phyloP scores from a whole-genome alignment of 306 rosid species.

The Bauhinia variegata region DNA sequence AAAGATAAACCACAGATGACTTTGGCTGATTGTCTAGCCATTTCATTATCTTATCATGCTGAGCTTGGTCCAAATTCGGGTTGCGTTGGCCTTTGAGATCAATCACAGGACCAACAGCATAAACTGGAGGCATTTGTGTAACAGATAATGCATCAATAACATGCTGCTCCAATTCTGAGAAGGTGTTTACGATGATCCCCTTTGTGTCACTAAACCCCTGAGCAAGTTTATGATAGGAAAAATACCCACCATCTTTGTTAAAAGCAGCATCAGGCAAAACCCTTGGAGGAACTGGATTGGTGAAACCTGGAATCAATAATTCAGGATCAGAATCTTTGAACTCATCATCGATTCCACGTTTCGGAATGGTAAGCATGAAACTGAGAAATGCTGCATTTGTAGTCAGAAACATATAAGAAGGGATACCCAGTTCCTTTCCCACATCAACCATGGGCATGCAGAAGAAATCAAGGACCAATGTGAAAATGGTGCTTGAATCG shows the following conservation, averaged over 20 bases:
- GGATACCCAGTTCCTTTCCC: constrained; percentile 52
- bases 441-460: constrained; percentile 53
- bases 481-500: constrained; percentile 34
- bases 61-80: constrained; percentile 42
- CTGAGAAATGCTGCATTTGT: constrained; percentile 47
- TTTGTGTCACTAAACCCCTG: constrained; percentile 46
- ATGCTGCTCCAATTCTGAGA: constrained; percentile 50
- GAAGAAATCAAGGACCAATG: constrained; percentile 58
- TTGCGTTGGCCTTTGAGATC: constrained; percentile 35
- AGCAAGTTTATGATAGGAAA: constrained; percentile 41
- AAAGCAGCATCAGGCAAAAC: constrained; percentile 48
- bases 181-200: constrained; percentile 63
- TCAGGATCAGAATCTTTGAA: constrained; percentile 45
- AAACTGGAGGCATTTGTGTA: constrained; percentile 49
- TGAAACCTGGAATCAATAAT: constrained; percentile 45
- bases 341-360: constrained; percentile 30
- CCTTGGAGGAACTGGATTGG: constrained; percentile 39
- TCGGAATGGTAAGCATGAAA: constrained; percentile 40
- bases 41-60: constrained; percentile 45
- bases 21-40: constrained; percentile 64
- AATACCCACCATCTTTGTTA: constrained; percentile 54
- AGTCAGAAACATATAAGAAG: constrained; percentile 53
- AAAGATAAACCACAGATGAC: constrained; percentile 54
- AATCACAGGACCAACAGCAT: constrained; percentile 64
- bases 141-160: constrained; percentile 41